A percentile compares a stretch with the other conserved stretches of the same genome.
phyloP scores from a whole-genome alignment of 2,329 filamentous ascomycete species.

The Scedosporium boydii region DNA sequence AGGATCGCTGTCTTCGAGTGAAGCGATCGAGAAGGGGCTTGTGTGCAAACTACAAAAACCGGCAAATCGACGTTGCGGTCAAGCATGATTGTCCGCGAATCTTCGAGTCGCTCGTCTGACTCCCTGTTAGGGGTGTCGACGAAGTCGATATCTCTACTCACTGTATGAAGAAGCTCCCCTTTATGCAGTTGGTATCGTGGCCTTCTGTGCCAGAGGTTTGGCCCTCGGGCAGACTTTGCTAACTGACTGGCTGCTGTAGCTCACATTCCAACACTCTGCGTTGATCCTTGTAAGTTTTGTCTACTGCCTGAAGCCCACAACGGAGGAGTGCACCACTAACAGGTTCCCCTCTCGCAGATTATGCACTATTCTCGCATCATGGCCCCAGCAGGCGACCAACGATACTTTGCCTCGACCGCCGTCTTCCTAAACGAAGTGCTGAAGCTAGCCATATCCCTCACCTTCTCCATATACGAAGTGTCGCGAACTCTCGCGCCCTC shows the following conservation, averaged over 20 bases:
- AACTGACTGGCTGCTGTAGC: conserved; percentile 28
- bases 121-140: conserved; percentile 49
- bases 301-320: not conserved
- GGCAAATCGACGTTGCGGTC: conserved; percentile 15
- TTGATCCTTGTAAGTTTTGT: conserved; percentile 50
- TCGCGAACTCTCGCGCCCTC: conserved; percentile 68
- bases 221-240: not conserved
- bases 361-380: conserved; percentile 94
- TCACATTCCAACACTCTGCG: conserved; percentile 67
- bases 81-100: conserved; percentile 6
- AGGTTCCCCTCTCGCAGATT: conserved; percentile 40
- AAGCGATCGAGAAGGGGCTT: not conserved
- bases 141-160: conserved; percentile 59
- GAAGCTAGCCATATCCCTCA: conserved; percentile 78
- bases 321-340: no score
- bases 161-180: conserved; percentile 21
- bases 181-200: not conserved
- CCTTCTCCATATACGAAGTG: conserved; percentile 80
- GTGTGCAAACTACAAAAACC: not conserved
- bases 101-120: not conserved
- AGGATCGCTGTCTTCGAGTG: not conserved
- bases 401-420: conserved; percentile 89
- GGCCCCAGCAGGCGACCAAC: conserved; percentile 72
- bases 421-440: conserved; percentile 90
- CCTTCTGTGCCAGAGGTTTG: conserved; percentile 8